Evolutionary conservation across 2,329 filamentous ascomycete genomes (phyloP), one percentile per base, ranked within the genome.

Genomic region (Calonectria fujianensis): DNA sequence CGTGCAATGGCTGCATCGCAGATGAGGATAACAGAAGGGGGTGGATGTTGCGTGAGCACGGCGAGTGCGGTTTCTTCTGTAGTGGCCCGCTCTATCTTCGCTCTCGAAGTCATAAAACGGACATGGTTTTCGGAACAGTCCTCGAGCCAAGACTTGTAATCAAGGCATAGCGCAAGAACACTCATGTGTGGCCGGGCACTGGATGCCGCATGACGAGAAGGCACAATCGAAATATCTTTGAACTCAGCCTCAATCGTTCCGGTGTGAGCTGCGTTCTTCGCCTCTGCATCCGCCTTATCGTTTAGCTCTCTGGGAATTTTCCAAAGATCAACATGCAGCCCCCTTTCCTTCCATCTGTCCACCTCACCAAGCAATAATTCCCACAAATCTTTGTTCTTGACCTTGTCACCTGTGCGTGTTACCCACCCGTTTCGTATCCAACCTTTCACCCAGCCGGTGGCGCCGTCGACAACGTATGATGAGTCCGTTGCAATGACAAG

Each of bases 341-440:
- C 85, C 0, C 64, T 0, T 0, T 80, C 76, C 4, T 82, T 31
- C 27, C 66, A 76, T 31, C 75, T 73, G 74, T 88, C 86, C 2
- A 86, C 74, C 68, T 87, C 84, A 0, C 83, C 84, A 13, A 90
- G 81, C 3, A 91, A 80, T 18, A 81, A 75, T 77, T 90, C 82
- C 89, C 90, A 92, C 29, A 91, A 75, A 74, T 92, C 89, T 73
- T 79, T 82, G 74, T 91, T 91, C 79, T 87, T 87, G 59, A 91
- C 87, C 0, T 77, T 73, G 0, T 18, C 75, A 0, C 83, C 81
- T 2, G 65, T 74, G 0, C 68, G 74, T 11, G 82, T 88, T 73
- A 48, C 84, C 89, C 90, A 92, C 8, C 81, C 84, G 18, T 86
- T 87, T 8, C 67, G 68, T 8, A 86, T 64, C 77, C 77, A 79